These are phyloP conservation scores for Endoconidiophora laricicola DNA, from an alignment of 2,329 filamentous ascomycete species.

Conservation along the genomic window DNA sequence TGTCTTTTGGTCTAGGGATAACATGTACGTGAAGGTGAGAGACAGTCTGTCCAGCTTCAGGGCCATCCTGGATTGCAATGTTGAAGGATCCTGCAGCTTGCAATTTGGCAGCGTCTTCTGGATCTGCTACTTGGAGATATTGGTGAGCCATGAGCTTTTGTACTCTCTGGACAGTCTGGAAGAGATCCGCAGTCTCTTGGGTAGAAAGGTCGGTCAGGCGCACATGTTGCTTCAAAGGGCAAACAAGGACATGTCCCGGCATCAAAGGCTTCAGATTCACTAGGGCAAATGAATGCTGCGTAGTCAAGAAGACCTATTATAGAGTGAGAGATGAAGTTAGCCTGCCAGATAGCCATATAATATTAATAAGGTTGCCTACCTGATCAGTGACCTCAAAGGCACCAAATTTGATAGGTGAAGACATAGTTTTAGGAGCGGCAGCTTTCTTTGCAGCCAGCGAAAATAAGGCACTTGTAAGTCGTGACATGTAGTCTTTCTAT, in stretches of 20 bases:
- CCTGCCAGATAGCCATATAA: conserved; percentile 3
- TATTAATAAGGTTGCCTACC: conserved; percentile 24
- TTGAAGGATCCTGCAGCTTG: conserved; percentile 61
- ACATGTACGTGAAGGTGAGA: conserved; percentile 87
- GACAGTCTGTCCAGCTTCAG: conserved; percentile 82
- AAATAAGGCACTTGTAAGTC: no score
- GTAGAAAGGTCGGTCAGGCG: conserved; percentile 59
- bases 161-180: conserved; percentile 69
- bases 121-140: conserved; percentile 27
- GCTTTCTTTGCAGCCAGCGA: no score
- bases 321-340: background rate
- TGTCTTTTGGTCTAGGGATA: conserved; percentile 52
- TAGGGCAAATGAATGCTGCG: conserved; percentile 64
- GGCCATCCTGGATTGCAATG: conserved; percentile 86
- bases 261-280: conserved; percentile 93
- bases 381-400: conserved; percentile 61
- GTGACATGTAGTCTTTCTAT: no score
- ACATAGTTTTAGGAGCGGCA: no score
- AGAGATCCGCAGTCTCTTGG: conserved; percentile 64
- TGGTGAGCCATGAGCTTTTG: conserved; percentile 52
- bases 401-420: conserved; percentile 45
- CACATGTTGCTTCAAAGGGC: conserved; percentile 48
- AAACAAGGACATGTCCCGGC: conserved; percentile 84
- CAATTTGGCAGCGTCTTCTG: conserved; percentile 20
- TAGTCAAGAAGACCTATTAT: conserved; percentile 67